Base-by-base conservation (phyloP, 2,329 filamentous ascomycete genomes). In the Epichloe festucae region DNA sequence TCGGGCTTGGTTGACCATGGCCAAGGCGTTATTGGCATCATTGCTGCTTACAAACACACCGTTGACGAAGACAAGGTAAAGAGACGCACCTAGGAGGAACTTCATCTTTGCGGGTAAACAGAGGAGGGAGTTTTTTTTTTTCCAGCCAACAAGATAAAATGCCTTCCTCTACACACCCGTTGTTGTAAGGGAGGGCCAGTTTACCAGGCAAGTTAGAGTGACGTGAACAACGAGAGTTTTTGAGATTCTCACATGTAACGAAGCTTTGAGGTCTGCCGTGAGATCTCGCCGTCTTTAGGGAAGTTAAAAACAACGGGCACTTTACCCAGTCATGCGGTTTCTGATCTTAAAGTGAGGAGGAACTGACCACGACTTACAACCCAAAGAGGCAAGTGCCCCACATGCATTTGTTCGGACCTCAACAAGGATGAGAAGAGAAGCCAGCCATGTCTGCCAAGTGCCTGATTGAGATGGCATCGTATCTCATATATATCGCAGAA, bases 1-100 rank as follows among this genome's bases (percentile, higher is more conserved):
- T 6, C 65, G 63, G 44, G 61, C 65, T 50, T 63, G 58, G 44
- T 68, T 68, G 55, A 68, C 54, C 40, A 62, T 58, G 38, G 52
- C 52, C 46, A 67, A 52, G 34, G 63, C 62, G 14, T 55, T 41
- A 42, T 43, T 53, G 35, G 59, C 54, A 35, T 67, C 61, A 17
- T 62, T 55, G 15, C 54, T 57, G 50, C 56, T 55, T 19, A 52
- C 56, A 2, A 48, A 14, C 21, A 49, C n/a, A 44, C 48, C 46
- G 17, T 36, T 46, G 27, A 44, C 12, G 12, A 50, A 42, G 35
- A 53, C 39, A 21, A 62, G 27, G 23, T 60, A 17, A n/a, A 34
- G 4, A 15, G 52, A 14, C 14, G 52, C 40, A 17, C 34, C 36
- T 5, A 36, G 2, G 6, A 54, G 40, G 41, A 40, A 48, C 46